phyloP scores from a whole-genome alignment of 2,329 filamentous ascomycete species.

The Albifimbria verrucaria region DNA sequence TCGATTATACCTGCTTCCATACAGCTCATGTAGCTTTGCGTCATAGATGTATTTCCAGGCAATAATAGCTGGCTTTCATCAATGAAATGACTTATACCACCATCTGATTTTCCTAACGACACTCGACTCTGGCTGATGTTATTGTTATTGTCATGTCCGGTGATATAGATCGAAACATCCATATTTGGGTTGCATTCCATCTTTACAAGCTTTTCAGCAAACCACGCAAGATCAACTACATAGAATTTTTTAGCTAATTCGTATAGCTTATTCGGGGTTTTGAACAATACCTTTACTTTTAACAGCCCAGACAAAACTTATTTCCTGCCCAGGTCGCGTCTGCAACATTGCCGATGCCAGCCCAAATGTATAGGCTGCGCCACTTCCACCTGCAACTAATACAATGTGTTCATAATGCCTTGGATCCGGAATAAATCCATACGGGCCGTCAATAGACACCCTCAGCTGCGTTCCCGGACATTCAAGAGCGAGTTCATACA shows the following conservation, averaged over 20 bases:
- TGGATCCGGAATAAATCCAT: constrained; percentile 49
- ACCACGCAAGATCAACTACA: background rate
- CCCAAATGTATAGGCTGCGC: constrained; percentile 20
- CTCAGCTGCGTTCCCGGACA: constrained; percentile 39
- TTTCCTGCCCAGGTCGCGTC: background rate
- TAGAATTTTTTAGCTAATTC: background rate
- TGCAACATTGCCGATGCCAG: constrained; percentile 4
- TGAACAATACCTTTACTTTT: constrained; percentile 4
- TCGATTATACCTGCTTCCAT: background rate
- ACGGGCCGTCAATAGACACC: constrained; percentile 52
- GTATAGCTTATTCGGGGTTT: background rate
- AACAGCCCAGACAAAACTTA: constrained; percentile 15
- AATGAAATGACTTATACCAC: background rate
- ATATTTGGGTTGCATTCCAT: background rate
- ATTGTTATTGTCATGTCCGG: background rate
- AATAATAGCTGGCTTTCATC: background rate
- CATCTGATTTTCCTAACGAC: background rate
- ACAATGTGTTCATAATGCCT: constrained; percentile 17
- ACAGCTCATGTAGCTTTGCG: background rate
- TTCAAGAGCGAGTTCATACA: constrained; percentile 40
- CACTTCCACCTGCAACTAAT: constrained; percentile 20
- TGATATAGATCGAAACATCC: background rate
- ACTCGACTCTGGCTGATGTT: background rate
- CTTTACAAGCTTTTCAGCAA: background rate
- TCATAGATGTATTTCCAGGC: background rate